Percentiles rank a stretch among this genome's conserved stretches.
Evolutionary conservation across 2,329 filamentous ascomycete genomes (phyloP).

Genomic region (Penicillium sp.): DNA sequence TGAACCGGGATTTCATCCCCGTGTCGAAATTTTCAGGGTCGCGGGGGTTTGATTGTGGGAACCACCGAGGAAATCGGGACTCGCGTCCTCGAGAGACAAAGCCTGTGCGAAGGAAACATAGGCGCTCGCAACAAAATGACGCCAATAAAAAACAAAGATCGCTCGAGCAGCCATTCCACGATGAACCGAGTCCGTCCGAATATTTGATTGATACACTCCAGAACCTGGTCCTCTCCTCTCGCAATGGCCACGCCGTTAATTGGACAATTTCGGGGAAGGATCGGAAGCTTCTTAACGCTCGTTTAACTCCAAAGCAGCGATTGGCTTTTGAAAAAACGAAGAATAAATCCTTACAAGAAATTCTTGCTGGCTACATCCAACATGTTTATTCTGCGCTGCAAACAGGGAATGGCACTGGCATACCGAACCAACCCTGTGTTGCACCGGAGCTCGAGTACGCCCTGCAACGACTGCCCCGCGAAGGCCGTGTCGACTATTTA

Average conservation of each 20-base stretch:
- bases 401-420: conserved; percentile 2
- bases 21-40: neutral
- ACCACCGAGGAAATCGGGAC: neutral
- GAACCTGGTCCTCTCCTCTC: conserved; percentile 25
- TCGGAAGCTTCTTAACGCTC: conserved; percentile 16
- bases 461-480: conserved; percentile 40
- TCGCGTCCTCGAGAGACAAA: neutral
- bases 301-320: conserved; percentile 18
- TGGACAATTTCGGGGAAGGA: conserved; percentile 14
- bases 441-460: conserved; percentile 29
- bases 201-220: conserved; percentile 38
- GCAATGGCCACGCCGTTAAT: conserved; percentile 5
- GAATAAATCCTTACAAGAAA: conserved; percentile 37
- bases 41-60: neutral
- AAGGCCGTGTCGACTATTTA: conserved; percentile 35
- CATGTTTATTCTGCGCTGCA: conserved; percentile 38
- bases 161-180: neutral
- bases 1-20: conserved; percentile 20
- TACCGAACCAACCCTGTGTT: neutral
- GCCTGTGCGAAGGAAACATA: neutral
- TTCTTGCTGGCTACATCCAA: conserved; percentile 46
- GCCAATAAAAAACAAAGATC: neutral
- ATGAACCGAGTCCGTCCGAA: conserved; percentile 34
- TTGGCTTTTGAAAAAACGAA: conserved; percentile 18
- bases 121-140: neutral